Evolutionary conservation across 1,284 basidiomycete species (phyloP).

Genomic region (Apiotrichum mycotoxinovorans): DNA sequence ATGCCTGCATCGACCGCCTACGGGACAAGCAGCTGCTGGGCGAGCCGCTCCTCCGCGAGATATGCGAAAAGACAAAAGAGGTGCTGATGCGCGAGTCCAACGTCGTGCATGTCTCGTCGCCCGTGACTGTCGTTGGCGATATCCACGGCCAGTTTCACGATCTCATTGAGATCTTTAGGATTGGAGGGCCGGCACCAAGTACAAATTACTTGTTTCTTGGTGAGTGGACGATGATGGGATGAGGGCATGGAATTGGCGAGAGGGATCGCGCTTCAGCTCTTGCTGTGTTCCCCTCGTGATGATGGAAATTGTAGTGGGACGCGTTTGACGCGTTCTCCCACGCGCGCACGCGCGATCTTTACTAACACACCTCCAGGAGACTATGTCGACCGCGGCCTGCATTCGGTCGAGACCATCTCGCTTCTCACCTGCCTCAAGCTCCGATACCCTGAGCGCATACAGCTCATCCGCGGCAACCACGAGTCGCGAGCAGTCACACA

Average conservation of each 20-base stretch:
- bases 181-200: constrained; percentile 92
- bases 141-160: constrained; percentile 99
- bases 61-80: constrained; percentile 98
- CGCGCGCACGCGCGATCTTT: background rate
- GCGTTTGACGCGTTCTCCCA: no score
- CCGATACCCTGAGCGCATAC: constrained; percentile 93
- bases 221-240: constrained; percentile 49
- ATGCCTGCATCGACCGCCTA: constrained; percentile 87
- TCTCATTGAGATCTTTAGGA: constrained; percentile 96
- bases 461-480: constrained; percentile 96
- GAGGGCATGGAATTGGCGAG: background rate
- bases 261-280: background rate
- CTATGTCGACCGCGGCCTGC: constrained; percentile 95
- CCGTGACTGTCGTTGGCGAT: constrained; percentile 99
- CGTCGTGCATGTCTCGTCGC: constrained; percentile 93
- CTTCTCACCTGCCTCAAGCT: constrained; percentile 94
- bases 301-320: no score
- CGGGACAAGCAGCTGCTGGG: constrained; percentile 87
- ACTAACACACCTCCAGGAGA: constrained; percentile 62
- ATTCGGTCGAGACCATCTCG: constrained; percentile 98
- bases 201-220: constrained; percentile 98
- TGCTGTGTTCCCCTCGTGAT: background rate
- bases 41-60: constrained; percentile 86
- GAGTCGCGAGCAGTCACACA: constrained; percentile 98
- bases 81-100: constrained; percentile 98